Evolutionary conservation across 2,329 filamentous ascomycete genomes (phyloP).

Genomic region (Sclerotinia trifoliorum): DNA sequence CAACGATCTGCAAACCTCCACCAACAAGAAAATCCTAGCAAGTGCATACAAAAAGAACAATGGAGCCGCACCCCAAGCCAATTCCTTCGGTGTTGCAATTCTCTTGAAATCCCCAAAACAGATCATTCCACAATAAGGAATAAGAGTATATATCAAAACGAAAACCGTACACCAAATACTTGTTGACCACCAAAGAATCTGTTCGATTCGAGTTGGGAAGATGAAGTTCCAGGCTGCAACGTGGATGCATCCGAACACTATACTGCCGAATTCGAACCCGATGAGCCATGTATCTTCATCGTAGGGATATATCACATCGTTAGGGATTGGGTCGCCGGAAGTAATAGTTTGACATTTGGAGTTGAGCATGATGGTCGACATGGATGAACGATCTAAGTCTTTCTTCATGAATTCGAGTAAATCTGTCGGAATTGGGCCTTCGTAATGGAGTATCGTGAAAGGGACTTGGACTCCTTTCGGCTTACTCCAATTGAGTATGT

Average conservation of each 20-base stretch:
- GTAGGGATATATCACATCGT: conserved; percentile 7
- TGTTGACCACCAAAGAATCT: conserved; percentile 23
- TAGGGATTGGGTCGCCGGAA: conserved; percentile 1
- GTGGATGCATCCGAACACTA: conserved; percentile 28
- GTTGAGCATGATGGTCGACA: background rate
- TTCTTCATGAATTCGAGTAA: background rate
- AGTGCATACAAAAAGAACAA: conserved; percentile 17
- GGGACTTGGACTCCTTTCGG: conserved; percentile 7
- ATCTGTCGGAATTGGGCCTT: background rate
- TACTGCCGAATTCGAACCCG: conserved; percentile 13
- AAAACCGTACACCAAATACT: conserved; percentile 18
- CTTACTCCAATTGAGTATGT: conserved; percentile 21
- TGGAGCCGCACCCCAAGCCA: conserved; percentile 6
- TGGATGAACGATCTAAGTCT: conserved; percentile 7
- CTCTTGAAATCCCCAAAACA: background rate
- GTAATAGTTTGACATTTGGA: background rate
- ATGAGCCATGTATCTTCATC: conserved; percentile 17
- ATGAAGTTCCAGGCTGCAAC: conserved; percentile 28
- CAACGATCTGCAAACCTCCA: conserved; percentile 15
- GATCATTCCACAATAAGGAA: conserved; percentile 8
- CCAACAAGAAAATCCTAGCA: conserved; percentile 20
- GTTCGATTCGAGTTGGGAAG: conserved; percentile 26
- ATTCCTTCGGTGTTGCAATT: background rate
- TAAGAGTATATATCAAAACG: conserved; percentile 12
- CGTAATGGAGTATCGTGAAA: conserved; percentile 12